Conservation (phyloP, 306 rosid genomes). For the Lagenaria siceraria region DNA sequence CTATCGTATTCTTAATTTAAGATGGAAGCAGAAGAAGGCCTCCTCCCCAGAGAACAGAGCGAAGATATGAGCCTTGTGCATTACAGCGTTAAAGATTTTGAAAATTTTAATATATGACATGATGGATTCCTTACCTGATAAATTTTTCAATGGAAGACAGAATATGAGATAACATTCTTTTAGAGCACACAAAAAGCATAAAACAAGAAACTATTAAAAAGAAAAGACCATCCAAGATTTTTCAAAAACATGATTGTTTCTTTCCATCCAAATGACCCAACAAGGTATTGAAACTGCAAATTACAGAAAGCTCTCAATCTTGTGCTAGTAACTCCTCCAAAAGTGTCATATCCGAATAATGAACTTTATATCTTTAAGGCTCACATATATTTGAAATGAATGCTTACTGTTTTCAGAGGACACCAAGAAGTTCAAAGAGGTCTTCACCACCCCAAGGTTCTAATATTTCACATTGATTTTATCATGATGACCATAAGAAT, state of each 20-base stretch:
- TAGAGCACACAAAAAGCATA: neutral
- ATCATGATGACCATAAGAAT: slow-evolving; percentile 8
- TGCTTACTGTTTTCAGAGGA: slow-evolving; percentile 36
- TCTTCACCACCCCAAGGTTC: slow-evolving; percentile 48
- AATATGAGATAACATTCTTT: neutral
- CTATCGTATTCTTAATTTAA: neutral
- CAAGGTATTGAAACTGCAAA: neutral
- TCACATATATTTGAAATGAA: neutral
- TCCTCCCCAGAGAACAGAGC: neutral
- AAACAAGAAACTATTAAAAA: neutral
- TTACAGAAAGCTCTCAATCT: neutral
- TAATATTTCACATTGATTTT: slow-evolving; percentile 6
- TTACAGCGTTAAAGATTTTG: neutral
- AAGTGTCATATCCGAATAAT: neutral
- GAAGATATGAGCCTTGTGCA: neutral
- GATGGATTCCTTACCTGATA: neutral
- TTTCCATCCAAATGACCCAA: neutral
- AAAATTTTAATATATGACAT: neutral
- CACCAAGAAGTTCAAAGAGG: slow-evolving; percentile 36
- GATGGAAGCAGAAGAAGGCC: neutral
- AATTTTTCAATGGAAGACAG: neutral
- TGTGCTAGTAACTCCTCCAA: neutral
- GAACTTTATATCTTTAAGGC: neutral
- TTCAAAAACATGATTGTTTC: neutral
- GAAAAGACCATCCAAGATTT: neutral